Base-by-base conservation (phyloP, 257 asterid species). In the Ilex aquifolium region DNA sequence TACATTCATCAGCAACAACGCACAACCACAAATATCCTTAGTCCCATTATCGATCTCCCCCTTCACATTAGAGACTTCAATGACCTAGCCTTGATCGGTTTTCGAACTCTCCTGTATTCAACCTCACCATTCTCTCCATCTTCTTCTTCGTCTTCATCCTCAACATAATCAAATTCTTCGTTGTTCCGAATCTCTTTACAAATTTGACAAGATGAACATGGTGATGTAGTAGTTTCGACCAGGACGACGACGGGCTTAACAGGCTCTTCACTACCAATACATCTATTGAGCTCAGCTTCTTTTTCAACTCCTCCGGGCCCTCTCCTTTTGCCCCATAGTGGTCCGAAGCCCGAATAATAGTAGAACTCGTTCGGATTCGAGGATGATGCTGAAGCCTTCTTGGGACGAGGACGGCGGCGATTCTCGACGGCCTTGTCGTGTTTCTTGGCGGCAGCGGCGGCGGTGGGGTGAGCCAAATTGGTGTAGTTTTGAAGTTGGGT, bases 271-370 rank as follows among this genome's bases (percentile, higher is more conserved):
- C 5, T 36, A 8, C 1, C 42, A 36, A 4, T 36, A 36, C 42
- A 4, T 4, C 8, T 36, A 36, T 8, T 8, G 42, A 36, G 42
- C 42, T 36, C 42, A 8, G 42, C 42, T 36, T 36, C 42, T 36
- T 36, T 36, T 36, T 60, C 71, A 17, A 16, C 32, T n/a, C 12
- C 51, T 2, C 32, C 27, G 10, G 31, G 10, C 13, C 73, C 95
- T 67, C 95, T 80, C 44, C 64, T 82, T 59, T 76, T 82, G 14
- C 85, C 85, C 95, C 93, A 83, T 0, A 77, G 75, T 0, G 97
- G 95, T 4, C 97, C 91, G 46, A 90, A 90, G 1, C 95, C 95
- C 0, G 95, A 77, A 60, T 91, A 90, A 65, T 91, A 88, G 57
- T 80, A 85, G 57, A 72, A 85, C 29, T 82, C 88, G 27, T 82